Conservation (phyloP, 2,329 filamentous ascomycete genomes). For the Pestalotiopsis sp. region DNA sequence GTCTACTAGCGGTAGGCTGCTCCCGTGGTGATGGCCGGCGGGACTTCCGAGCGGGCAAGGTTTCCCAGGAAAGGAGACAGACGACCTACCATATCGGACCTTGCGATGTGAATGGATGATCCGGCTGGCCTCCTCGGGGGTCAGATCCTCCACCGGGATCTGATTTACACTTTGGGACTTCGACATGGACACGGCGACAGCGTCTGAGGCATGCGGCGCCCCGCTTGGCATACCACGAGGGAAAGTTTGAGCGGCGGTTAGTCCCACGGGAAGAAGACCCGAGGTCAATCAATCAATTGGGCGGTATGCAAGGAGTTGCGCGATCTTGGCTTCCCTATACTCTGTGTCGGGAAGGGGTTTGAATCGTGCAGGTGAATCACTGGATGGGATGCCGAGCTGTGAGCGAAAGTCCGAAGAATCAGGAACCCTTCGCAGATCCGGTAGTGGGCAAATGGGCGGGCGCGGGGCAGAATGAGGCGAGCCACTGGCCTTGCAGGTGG, state of each 20-base stretch:
- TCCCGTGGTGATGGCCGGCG: not conserved
- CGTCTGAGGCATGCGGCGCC: conserved; percentile 6
- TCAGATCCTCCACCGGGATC: conserved; percentile 55
- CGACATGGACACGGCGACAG: conserved; percentile 24
- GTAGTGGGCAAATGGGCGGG: not conserved
- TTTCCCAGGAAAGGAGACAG: not conserved
- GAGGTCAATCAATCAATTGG: conserved; percentile 2
- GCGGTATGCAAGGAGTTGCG: not conserved
- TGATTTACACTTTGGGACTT: conserved; percentile 32
- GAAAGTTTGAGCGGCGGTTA: not conserved
- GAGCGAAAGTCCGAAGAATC: conserved; percentile 9
- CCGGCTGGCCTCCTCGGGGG: conserved; percentile 64
- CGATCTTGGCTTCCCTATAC: not conserved
- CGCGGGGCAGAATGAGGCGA: conserved; percentile 7
- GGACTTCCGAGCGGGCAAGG: not conserved
- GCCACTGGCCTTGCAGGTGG: not conserved
- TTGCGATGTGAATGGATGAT: conserved; percentile 71
- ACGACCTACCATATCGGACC: conserved; percentile 60
- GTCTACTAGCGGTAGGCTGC: conserved; percentile 6
- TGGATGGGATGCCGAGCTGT: conserved; percentile 4
- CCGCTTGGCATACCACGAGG: conserved; percentile 4
- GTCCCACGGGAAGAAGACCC: not conserved
- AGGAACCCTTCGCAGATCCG: conserved; percentile 1
- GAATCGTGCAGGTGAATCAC: not conserved
- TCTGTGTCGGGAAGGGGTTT: not conserved